Evolutionary conservation across 768 basidiomycete genomes (phyloP), one percentile per base, ranked within the genome.

Genomic region (Leccinum obscurum): DNA sequence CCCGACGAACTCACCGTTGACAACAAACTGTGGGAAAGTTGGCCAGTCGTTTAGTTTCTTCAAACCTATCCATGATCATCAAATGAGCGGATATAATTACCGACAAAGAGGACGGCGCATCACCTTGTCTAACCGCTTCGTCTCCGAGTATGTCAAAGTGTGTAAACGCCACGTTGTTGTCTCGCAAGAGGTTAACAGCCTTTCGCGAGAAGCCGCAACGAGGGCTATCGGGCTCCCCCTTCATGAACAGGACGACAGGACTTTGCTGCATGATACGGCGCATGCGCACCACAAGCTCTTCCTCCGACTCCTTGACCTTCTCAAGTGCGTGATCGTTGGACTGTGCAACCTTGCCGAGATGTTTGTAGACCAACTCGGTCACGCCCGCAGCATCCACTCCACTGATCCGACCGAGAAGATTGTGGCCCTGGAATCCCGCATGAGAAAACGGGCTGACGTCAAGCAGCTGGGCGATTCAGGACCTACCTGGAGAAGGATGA

Each of bases 1-100:
- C n/a, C 96, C 96, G 15, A 97, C 87, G 17, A 99, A 81, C 72
- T 98, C 93, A 6, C 97, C 95, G 3, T 92, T 85, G 54, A 94
- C 79, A 64, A 95, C 89, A 22, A 96, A 78, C 70, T 93, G 92
- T 3, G 92, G 91, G 77, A 83, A 93, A 4, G 91, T 96, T 0
- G 93, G 93, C 93, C 93, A 95, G 61, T 94, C 83, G 69, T 95
- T 95, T 61, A 93, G 69, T 62, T 79, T 83, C 76, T 88, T 88
- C 55, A 88, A 81, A 70, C 84, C 93, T 85, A 26, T 26, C 26
- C 26, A 26, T 1, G 4, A 20, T 44, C 41, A 17, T 32, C n/a
- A 3, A 10, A 46, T 67, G 50, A 68, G 64, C 34, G 24, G 8
- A 24, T 26, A n/a, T 7, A 52, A 39, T 48, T 9, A 20, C n/a